Percentiles rank a stretch among this genome's conserved stretches.
Evolutionary conservation across 139 green algal genomes (phyloP).

Genomic region (Zygnema circumcarinatum): DNA sequence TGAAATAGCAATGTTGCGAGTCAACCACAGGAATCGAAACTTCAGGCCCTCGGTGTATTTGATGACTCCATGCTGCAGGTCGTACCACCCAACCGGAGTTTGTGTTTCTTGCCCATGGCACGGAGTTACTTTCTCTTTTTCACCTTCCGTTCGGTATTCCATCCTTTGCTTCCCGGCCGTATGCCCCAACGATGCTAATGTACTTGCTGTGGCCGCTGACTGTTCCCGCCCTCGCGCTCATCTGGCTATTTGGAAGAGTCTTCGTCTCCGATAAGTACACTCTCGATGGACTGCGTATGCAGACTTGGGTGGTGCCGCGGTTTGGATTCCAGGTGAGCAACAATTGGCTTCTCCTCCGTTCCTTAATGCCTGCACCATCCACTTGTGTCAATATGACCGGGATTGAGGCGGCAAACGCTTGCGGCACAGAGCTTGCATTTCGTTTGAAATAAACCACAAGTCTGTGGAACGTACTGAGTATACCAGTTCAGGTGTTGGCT

Average conservation of each 20-base stretch:
- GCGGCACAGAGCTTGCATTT: too few relatives aligned
- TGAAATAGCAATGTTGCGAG: too few relatives aligned
- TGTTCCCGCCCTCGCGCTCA: constrained; percentile 29
- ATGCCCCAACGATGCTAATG: constrained; percentile 41
- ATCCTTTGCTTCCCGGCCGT: constrained; percentile 55
- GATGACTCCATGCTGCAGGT: constrained; percentile 33
- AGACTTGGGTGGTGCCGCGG: constrained; percentile 61
- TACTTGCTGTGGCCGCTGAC: constrained; percentile 59
- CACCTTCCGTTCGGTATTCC: constrained; percentile 62
- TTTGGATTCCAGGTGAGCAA: constrained; percentile 56
- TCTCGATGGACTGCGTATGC: constrained; percentile 28
- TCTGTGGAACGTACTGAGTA: too few relatives aligned
- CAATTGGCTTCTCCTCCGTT: background rate
- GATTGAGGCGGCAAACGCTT: too few relatives aligned
- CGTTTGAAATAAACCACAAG: too few relatives aligned
- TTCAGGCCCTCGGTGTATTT: too few relatives aligned
- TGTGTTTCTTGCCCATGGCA: constrained; percentile 67
- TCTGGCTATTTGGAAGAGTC: constrained; percentile 50
- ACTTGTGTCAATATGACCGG: too few relatives aligned
- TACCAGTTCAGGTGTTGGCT: too few relatives aligned
- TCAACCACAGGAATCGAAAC: too few relatives aligned
- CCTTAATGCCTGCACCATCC: too few relatives aligned
- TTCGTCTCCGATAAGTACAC: constrained; percentile 53
- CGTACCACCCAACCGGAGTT: constrained; percentile 50
- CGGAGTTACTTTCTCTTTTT: constrained; percentile 61